phyloP scores from a whole-genome alignment of 495 filamentous ascomycete genomes.

The Penicillium cataractarum region DNA sequence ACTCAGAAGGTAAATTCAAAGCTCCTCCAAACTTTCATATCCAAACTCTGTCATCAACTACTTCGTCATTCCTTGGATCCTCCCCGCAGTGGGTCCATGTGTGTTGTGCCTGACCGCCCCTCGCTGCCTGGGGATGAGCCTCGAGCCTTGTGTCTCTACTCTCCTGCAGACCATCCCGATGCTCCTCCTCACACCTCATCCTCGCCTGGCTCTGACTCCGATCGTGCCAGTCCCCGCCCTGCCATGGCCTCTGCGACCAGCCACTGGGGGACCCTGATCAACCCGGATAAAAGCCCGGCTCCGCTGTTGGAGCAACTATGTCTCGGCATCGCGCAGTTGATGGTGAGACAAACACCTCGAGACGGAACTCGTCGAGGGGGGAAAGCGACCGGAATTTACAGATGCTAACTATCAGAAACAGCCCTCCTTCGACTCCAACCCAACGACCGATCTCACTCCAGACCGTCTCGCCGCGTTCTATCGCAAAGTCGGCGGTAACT shows the following conservation, averaged over 20 bases:
- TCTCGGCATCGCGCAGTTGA: conserved; percentile 74
- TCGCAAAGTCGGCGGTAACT: conserved; percentile 83
- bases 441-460: conserved; percentile 69
- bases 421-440: conserved; percentile 65
- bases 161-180: conserved; percentile 9
- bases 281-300: conserved; percentile 75
- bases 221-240: conserved; percentile 23
- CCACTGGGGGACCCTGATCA: conserved; percentile 86
- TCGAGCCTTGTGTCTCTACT: conserved; percentile 12
- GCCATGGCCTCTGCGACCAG: conserved; percentile 40
- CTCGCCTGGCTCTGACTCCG: conserved; percentile 21
- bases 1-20: too few species aligned
- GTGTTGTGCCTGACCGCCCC: conserved; percentile 47
- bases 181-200: conserved; percentile 17
- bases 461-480: conserved; percentile 88
- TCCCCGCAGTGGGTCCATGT: conserved; percentile 43
- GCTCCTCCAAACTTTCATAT: neutral
- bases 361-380: conserved; percentile 3
- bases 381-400: neutral
- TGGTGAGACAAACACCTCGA: conserved; percentile 60
- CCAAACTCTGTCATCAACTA: neutral
- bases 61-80: neutral
- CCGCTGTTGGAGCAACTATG: conserved; percentile 77
- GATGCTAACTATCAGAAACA: conserved; percentile 14
- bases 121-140: conserved; percentile 27